Base-by-base conservation (phyloP, 2,329 filamentous ascomycete species). In the Phyllosticta paracitricarpa region DNA sequence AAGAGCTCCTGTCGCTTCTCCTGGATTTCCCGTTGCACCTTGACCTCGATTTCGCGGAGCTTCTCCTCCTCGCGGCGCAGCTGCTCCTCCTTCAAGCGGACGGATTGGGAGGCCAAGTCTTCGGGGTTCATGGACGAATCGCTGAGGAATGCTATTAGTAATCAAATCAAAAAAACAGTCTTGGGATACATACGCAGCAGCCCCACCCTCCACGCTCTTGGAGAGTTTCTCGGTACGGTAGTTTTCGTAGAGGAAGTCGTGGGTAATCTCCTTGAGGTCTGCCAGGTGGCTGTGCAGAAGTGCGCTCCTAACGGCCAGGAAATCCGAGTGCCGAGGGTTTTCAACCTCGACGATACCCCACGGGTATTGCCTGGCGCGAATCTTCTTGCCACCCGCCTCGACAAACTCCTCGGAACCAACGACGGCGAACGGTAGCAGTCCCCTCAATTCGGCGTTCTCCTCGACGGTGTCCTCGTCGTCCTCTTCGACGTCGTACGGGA, bases 221-320 rank as follows among this genome's bases (percentile, higher is more conserved):
- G 90, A 96, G 71, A 99, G 89, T 83, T 97, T 97, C 89, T 99
- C 94, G 73, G 94, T 99, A 91, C 94, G 91, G 84, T 99, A 99
- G 81, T 99, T 99, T 77, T 99, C 94, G 80, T 99, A 99, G 66
- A 99, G 82, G 87, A 99, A 99, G 78, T 99, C 94, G 78, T 99
- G 94, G 58, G 94, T 99, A 74, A 99, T 99, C 78, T 99, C 94
- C 86, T 99, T 99, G 71, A 99, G 81, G 76, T 99, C 94, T 64
- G 94, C 94, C 73, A 99, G 81, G 81, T 99, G 94, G 79, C 91
- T 97, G 83, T 99, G 94, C 65, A 99, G 84, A 62, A 99, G 87
- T 61, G 94, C 94, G 63, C 92, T 97, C 75, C 94, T 88, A 73
- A 99, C 96, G 66, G 94, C 94, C 67, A 99, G 81, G 83, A 99